These are phyloP conservation scores for Lomentospora prolificans DNA, from an alignment of 2,329 filamentous ascomycete species.

Conservation along the genomic window DNA sequence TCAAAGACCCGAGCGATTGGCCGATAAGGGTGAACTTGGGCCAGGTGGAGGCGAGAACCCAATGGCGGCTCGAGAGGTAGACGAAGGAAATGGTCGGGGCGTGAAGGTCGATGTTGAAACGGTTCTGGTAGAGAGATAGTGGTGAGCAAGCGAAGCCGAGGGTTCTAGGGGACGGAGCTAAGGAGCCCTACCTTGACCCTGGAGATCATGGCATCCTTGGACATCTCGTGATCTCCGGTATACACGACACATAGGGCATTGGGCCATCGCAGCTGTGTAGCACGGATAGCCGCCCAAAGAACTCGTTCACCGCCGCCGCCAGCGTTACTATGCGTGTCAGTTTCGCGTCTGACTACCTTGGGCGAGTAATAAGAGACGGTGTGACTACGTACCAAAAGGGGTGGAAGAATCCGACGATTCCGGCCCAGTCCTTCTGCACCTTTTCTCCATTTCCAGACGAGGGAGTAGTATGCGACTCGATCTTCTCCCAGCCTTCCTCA, in stretches of 20 bases:
- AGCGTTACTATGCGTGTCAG: constrained; percentile 57
- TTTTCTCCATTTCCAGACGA: constrained; percentile 25
- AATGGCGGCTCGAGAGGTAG: constrained; percentile 80
- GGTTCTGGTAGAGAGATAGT: constrained; percentile 38
- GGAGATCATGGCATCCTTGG: constrained; percentile 67
- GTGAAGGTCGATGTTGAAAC: constrained; percentile 89
- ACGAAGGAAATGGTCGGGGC: constrained; percentile 76
- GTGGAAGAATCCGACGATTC: constrained; percentile 92
- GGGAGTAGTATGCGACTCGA: constrained; percentile 35
- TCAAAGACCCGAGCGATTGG: constrained; percentile 81
- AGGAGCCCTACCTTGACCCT: constrained; percentile 54
- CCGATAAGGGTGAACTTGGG: constrained; percentile 86
- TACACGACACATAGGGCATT: constrained; percentile 86
- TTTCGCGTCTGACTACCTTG: background rate
- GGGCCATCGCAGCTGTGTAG: constrained; percentile 82
- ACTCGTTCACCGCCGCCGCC: constrained; percentile 93
- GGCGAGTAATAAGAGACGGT: no score
- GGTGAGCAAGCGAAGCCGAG: background rate
- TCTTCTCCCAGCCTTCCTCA: constrained; percentile 62
- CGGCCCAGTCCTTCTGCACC: constrained; percentile 55
- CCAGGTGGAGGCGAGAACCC: constrained; percentile 79
- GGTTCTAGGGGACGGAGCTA: background rate
- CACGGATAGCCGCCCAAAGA: constrained; percentile 87
- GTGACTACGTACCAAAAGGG: constrained; percentile 70
- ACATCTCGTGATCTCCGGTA: constrained; percentile 85